Conservation (phyloP, 1,139 yeast genomes). For the Suhomyces anneliseae region DNA sequence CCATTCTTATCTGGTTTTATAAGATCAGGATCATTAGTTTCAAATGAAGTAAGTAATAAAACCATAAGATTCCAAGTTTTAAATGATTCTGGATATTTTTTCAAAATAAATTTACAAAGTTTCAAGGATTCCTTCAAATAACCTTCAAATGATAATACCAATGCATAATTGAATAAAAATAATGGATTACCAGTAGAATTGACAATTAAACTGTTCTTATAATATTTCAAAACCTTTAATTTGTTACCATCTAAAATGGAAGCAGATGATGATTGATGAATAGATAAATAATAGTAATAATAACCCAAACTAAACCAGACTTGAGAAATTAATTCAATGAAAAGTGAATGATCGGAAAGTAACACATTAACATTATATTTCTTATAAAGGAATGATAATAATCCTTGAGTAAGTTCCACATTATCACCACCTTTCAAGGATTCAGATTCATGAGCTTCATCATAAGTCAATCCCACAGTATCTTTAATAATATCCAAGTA, state of each 20-base stretch:
- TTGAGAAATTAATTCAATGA: conserved; percentile 33
- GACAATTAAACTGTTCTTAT: conserved; percentile 40
- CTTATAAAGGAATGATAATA: conserved; percentile 39
- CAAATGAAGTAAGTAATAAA: conserved; percentile 31
- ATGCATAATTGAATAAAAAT: conserved; percentile 39
- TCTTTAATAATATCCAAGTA: conserved; percentile 28
- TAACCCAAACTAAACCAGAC: conserved; percentile 45
- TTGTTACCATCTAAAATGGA: conserved; percentile 20
- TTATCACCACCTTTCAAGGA: conserved; percentile 7
- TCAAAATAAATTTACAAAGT: conserved; percentile 44
- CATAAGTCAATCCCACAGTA: conserved; percentile 30
- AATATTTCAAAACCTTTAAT: conserved; percentile 23
- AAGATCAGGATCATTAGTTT: conserved; percentile 25
- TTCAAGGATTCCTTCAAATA: conserved; percentile 32
- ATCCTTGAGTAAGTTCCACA: neutral
- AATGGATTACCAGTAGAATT: conserved; percentile 39
- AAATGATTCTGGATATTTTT: conserved; percentile 45
- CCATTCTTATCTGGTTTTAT: conserved; percentile 9
- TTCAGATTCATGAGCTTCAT: conserved; percentile 5
- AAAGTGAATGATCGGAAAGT: conserved; percentile 30
- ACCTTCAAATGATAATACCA: conserved; percentile 32
- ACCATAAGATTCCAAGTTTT: conserved; percentile 48
- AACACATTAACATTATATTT: conserved; percentile 38
- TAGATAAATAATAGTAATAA: conserved; percentile 31
- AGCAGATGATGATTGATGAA: conserved; percentile 28